Percentiles rank a stretch among this genome's conserved stretches.
phyloP scores from a whole-genome alignment of 148 eudicot species.

The Persicaria maculosa region DNA sequence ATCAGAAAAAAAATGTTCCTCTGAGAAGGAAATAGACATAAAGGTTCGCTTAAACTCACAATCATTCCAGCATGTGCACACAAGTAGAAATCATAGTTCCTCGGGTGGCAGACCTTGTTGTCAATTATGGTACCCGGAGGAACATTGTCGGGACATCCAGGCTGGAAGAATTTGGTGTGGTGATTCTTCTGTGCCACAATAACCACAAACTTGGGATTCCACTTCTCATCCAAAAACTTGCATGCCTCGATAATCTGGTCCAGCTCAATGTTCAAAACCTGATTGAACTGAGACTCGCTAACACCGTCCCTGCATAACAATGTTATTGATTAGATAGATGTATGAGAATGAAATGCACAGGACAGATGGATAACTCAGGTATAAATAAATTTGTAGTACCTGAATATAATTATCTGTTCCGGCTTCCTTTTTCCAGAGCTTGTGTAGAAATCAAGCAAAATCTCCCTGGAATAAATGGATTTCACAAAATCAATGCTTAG shows the following conservation, averaged over 20 bases:
- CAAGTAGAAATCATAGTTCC: conserved; percentile 33
- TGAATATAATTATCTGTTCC: conserved; percentile 37
- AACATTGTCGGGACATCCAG: conserved; percentile 26
- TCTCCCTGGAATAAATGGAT: conserved; percentile 24
- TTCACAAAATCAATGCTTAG: background rate
- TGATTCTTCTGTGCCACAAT: conserved; percentile 39
- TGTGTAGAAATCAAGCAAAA: conserved; percentile 27
- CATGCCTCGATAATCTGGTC: conserved; percentile 38
- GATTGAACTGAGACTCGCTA: conserved; percentile 39
- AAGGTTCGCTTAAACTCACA: conserved; percentile 17
- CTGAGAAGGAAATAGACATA: background rate
- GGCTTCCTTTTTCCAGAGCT: conserved; percentile 41
- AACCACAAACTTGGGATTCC: conserved; percentile 27
- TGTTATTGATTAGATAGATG: background rate
- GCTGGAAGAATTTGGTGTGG: conserved; percentile 36
- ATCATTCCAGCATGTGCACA: conserved; percentile 46
- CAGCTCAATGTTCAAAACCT: conserved; percentile 37
- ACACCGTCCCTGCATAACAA: conserved; percentile 34
- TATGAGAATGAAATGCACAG: background rate
- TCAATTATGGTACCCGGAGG: conserved; percentile 41
- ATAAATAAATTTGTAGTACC: conserved; percentile 13
- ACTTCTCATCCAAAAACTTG: conserved; percentile 24
- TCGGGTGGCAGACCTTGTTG: conserved; percentile 30
- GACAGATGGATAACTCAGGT: background rate
- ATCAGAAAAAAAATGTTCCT: background rate